Evolutionary conservation across 2,329 filamentous ascomycete species (phyloP).

Genomic region (Nemania abortiva): DNA sequence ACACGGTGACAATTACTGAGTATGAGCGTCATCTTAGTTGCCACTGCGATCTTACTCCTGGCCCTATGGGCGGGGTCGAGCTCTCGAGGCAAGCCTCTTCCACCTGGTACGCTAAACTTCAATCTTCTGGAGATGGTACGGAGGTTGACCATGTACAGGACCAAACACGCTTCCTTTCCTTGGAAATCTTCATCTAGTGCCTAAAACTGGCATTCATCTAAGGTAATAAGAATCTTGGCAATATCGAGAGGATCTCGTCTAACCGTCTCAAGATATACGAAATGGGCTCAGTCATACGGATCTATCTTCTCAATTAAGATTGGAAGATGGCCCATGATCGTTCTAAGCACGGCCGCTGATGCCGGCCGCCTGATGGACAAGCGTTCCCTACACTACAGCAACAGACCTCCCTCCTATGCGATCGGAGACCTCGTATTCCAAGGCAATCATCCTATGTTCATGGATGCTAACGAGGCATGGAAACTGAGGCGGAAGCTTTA

Average conservation of each 20-base stretch:
- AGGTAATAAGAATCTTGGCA: background rate
- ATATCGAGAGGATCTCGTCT: background rate
- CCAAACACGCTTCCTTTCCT: background rate
- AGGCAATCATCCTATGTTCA: slow-evolving; percentile 26
- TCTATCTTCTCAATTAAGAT: slow-evolving; percentile 19
- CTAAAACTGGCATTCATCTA: slow-evolving; percentile 3
- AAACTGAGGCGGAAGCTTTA: slow-evolving; percentile 11
- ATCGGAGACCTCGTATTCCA: slow-evolving; percentile 3
- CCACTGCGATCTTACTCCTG: slow-evolving; percentile 1
- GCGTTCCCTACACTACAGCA: slow-evolving; percentile 6
- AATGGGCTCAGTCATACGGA: slow-evolving; percentile 16
- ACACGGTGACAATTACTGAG: too few species aligned
- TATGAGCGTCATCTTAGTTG: too few species aligned
- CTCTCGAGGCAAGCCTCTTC: background rate
- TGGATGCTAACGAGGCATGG: slow-evolving; percentile 21
- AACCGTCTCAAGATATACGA: slow-evolving; percentile 6
- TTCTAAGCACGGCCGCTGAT: background rate
- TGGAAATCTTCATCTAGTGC: slow-evolving; percentile 20
- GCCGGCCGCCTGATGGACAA: slow-evolving; percentile 12
- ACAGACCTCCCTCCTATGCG: slow-evolving; percentile 12
- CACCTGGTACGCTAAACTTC: background rate
- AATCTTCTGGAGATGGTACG: background rate
- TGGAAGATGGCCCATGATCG: background rate
- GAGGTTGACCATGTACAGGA: background rate
- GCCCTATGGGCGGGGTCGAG: background rate